Evolutionary conservation across 2,329 filamentous ascomycete genomes (phyloP).

Genomic region (Aciculosporium take): DNA sequence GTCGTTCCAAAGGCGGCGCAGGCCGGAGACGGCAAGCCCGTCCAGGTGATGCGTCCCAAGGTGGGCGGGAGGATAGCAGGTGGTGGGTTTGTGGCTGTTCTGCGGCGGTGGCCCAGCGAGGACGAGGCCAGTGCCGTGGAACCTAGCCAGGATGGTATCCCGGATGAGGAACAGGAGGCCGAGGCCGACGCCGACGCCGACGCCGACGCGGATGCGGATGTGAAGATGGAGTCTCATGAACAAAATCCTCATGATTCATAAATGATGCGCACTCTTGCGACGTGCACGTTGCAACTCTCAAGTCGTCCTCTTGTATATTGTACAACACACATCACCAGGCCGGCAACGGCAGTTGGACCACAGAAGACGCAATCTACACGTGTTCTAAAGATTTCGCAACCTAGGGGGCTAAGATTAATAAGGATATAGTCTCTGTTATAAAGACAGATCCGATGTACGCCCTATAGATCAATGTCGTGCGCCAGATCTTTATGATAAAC

Average conservation of each 20-base stretch:
- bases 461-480: too few species aligned
- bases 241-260: not conserved
- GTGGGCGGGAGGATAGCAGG: conserved; percentile 26
- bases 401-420: too few species aligned
- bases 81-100: conserved; percentile 26
- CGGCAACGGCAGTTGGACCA: too few species aligned
- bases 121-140: conserved; percentile 4
- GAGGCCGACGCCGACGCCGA: conserved; percentile 3
- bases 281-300: too few species aligned
- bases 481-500: too few species aligned
- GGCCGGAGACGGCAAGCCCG: conserved; percentile 12
- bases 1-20: conserved; percentile 19
- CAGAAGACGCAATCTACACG: too few species aligned
- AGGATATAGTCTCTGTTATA: too few species aligned
- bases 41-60: conserved; percentile 27
- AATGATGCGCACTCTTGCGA: not conserved
- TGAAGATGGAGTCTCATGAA: not conserved
- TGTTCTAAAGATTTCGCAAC: too few species aligned
- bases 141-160: not conserved
- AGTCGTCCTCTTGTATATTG: too few species aligned
- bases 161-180: not conserved
- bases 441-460: too few species aligned
- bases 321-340: too few species aligned
- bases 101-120: conserved; percentile 19
- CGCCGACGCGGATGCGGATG: not conserved